Conservation (phyloP, 2,329 filamentous ascomycete species). For the Diaporthe citriasiana region DNA sequence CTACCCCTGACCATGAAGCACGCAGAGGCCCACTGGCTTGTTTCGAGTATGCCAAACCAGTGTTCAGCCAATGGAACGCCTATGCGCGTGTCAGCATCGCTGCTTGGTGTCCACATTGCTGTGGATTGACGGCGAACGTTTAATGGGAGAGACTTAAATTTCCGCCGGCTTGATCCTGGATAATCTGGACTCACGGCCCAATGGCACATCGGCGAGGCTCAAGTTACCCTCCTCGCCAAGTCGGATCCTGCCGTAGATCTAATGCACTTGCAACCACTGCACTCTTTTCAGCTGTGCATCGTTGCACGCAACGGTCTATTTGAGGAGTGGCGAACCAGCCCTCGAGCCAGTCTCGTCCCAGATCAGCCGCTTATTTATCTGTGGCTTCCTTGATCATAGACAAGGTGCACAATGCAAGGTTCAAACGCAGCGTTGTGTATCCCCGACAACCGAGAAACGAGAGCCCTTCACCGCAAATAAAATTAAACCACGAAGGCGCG, state of each 20-base stretch:
- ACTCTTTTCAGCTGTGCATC: not conserved
- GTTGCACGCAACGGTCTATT: conserved; percentile 7
- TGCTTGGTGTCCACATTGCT: conserved; percentile 5
- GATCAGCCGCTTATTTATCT: not conserved
- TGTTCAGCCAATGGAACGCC: conserved; percentile 1
- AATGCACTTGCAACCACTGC: conserved; percentile 1
- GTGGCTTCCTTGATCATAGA: not conserved
- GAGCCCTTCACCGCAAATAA: not conserved
- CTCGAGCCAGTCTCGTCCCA: not conserved
- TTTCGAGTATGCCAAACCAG: conserved; percentile 15
- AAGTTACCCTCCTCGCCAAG: conserved; percentile 5
- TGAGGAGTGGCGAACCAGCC: conserved; percentile 15
- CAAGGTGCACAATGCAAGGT: not conserved
- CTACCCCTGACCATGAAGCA: conserved; percentile 28
- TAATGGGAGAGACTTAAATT: conserved; percentile 26
- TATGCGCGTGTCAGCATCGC: conserved; percentile 28
- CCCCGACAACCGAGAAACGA: not conserved
- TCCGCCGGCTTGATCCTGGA: conserved; percentile 28
- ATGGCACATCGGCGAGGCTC: conserved; percentile 21
- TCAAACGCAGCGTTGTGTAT: not conserved
- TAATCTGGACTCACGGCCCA: conserved; percentile 23
- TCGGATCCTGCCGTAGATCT: conserved; percentile 13
- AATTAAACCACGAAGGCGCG: not conserved
- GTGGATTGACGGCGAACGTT: conserved; percentile 19
- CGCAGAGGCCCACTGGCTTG: conserved; percentile 29